Evolutionary conservation across 805 yeast genomes (phyloP).

Genomic region (Ogataea populi-albae): DNA sequence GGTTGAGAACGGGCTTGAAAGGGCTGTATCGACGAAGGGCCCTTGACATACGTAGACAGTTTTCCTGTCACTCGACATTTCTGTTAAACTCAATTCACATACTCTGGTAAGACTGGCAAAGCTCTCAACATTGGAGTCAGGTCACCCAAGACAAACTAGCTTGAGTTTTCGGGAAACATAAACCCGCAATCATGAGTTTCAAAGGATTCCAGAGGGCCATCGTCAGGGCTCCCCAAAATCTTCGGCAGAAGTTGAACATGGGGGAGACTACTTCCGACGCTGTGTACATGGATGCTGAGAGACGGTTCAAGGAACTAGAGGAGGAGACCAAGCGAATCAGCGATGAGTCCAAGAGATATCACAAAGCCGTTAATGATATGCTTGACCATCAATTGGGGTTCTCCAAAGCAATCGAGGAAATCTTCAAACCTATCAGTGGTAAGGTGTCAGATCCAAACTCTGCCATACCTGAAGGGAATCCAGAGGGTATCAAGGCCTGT

Average conservation of each 20-base stretch:
- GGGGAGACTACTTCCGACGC: slow-evolving; percentile 77
- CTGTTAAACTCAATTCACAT: too few relatives aligned
- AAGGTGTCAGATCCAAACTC: slow-evolving; percentile 87
- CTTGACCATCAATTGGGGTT: slow-evolving; percentile 90
- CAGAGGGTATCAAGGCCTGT: slow-evolving; percentile 93
- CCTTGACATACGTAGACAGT: too few relatives aligned
- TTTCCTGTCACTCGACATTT: too few relatives aligned
- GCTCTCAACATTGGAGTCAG: too few relatives aligned
- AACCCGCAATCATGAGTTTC: slow-evolving; percentile 81
- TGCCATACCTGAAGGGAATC: slow-evolving; percentile 86
- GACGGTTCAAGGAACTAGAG: slow-evolving; percentile 92
- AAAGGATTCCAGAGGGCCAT: slow-evolving; percentile 82
- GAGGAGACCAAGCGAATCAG: slow-evolving; percentile 83
- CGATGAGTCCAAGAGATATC: slow-evolving; percentile 87
- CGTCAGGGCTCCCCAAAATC: slow-evolving; percentile 84
- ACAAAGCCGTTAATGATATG: slow-evolving; percentile 90
- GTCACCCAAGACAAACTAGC: too few relatives aligned
- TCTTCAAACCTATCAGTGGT: slow-evolving; percentile 94
- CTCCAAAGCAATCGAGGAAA: slow-evolving; percentile 92
- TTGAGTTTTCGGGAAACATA: too few relatives aligned
- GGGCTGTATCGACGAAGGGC: too few relatives aligned
- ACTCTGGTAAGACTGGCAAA: too few relatives aligned
- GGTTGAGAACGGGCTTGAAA: too few relatives aligned
- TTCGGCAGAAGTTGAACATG: slow-evolving; percentile 90
- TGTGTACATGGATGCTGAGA: slow-evolving; percentile 92